Percentiles rank a stretch among this genome's conserved stretches.
Conservation (phyloP, 148 eudicot genomes). For the Selenicereus undatus region DNA sequence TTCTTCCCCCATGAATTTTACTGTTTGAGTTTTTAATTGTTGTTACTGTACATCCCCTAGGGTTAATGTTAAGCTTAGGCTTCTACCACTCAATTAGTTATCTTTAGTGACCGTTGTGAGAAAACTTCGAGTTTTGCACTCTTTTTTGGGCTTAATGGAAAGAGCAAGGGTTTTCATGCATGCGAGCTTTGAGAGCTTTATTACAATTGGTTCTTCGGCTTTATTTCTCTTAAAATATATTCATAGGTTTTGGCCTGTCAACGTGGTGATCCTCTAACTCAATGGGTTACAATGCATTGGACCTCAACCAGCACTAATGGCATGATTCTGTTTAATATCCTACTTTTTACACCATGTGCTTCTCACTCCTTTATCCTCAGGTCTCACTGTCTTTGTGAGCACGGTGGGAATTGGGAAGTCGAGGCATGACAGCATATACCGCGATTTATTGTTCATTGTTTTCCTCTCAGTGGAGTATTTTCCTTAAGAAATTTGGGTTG, state of each 20-base stretch:
- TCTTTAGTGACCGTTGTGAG: too few relatives aligned
- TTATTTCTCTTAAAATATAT: neutral
- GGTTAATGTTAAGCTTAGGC: neutral
- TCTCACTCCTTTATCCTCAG: neutral
- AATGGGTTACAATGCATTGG: neutral
- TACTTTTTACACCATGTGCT: neutral
- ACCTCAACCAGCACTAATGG: neutral
- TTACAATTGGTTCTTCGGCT: neutral
- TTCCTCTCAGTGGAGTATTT: neutral
- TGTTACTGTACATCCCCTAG: neutral
- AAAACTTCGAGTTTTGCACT: neutral
- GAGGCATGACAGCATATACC: neutral
- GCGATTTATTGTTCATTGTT: too few relatives aligned
- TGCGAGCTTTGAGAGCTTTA: neutral
- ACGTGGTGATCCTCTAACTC: neutral
- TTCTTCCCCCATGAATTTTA: neutral
- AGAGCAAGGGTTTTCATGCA: neutral
- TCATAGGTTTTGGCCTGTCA: neutral
- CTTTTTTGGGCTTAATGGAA: too few relatives aligned
- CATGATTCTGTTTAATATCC: neutral
- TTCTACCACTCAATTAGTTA: neutral
- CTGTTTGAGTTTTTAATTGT: neutral
- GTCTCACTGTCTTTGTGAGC: neutral
- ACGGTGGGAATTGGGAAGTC: neutral
- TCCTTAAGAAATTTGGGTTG: neutral